A percentile compares a stretch with the other conserved stretches of the same genome.
Evolutionary conservation across 2,329 filamentous ascomycete species (phyloP).

Genomic region (Bipolaris zeicola): DNA sequence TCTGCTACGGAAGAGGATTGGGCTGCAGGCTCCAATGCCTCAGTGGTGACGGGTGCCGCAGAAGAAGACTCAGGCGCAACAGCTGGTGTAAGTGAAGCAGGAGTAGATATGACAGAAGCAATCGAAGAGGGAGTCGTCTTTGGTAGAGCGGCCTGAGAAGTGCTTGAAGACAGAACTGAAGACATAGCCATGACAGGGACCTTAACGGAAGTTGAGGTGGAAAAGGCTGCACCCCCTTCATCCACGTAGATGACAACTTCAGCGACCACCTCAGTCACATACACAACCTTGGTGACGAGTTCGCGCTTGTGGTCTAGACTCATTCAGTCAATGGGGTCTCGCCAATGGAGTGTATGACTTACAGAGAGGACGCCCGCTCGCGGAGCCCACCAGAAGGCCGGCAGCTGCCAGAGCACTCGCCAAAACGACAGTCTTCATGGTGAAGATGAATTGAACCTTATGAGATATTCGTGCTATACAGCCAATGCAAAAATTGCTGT

Average conservation of each 20-base stretch:
- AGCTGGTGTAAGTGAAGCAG: constrained; percentile 5
- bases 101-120: constrained; percentile 7
- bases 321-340: constrained; percentile 13
- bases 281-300: constrained; percentile 40
- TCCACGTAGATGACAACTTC: constrained; percentile 43
- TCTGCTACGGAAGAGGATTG: constrained; percentile 6
- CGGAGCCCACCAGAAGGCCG: constrained; percentile 50
- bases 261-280: constrained; percentile 38
- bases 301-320: constrained; percentile 38
- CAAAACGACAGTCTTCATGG: constrained; percentile 55
- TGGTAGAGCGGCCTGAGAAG: not conserved
- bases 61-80: not conserved
- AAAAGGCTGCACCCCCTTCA: constrained; percentile 34
- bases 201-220: constrained; percentile 28
- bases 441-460: constrained; percentile 38
- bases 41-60: constrained; percentile 1
- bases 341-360: constrained; percentile 12
- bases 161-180: not conserved
- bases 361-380: constrained; percentile 52
- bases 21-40: constrained; percentile 3
- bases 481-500: constrained; percentile 25
- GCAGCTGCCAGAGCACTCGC: constrained; percentile 41
- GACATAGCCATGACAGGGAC: constrained; percentile 5
- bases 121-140: not conserved
- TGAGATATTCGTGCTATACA: constrained; percentile 33